Base-by-base conservation (phyloP, 2,329 filamentous ascomycete species). In the Diplodia corticola region DNA sequence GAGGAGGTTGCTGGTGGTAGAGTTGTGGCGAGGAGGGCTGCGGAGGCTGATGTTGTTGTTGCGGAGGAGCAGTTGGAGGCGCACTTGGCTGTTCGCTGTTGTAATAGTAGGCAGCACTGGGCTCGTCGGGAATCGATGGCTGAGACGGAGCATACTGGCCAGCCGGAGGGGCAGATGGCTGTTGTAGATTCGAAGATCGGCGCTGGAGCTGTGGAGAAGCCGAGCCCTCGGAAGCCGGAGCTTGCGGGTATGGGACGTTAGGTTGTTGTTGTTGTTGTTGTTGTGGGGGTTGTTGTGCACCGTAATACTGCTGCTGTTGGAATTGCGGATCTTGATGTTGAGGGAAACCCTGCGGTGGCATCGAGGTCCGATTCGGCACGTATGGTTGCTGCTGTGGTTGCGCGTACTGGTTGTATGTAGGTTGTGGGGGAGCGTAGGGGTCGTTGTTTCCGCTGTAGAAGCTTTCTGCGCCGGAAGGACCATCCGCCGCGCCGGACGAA, bases 371-470 rank as follows among this genome's bases (percentile, higher is more conserved):
- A 63, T 77, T 77, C 73, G 28, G 74, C 65, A 49, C 79, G 77
- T n/a, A 75, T 68, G 48, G 64, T 51, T 72, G 69, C 67, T 78
- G 78, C 37, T 82, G 78, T 61, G 82, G 81, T 63, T 82, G 81
- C 28, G 81, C 71, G 63, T 80, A 81, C 44, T 81, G 80, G n/a
- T 77, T 76, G 68, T 88, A 89, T 44, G 80, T 77, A 20, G 83
- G 80, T 63, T 85, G 85, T 12, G 83, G 81, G 53, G 80, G 75
- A 12, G 76, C 78, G 69, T 85, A 85, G 5, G 82, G 73, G 9
- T 83, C 80, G 59, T 78, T 81, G 70, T 89, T 90, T 40, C 87
- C 87, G 15, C 88, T 91, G 76, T 97, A 97, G 76, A 91, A 97
- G 77, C 84, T 94, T 75, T 97, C 93, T 10, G 88, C 88, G 0